A percentile compares a stretch with the other conserved stretches of the same genome.
Evolutionary conservation across 148 eudicot genomes (phyloP).

Genomic region (Polygonum maritimum): DNA sequence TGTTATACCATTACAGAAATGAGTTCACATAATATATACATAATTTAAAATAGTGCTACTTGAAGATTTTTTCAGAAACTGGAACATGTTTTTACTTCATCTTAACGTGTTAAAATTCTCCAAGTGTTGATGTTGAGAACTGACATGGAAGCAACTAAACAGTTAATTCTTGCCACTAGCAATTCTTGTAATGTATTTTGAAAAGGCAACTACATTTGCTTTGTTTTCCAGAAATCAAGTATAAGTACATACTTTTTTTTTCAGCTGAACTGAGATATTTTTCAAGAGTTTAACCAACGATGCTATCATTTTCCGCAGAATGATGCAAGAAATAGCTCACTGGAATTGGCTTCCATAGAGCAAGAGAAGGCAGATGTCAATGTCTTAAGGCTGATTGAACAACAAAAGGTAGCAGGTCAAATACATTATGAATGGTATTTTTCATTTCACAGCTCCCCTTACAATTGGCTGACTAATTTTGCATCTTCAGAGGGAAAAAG

Average conservation of each 20-base stretch:
- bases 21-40: neutral
- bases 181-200: neutral
- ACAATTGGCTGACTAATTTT: slow-evolving; percentile 11
- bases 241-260: neutral
- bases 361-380: slow-evolving; percentile 68
- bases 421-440: neutral
- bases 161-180: neutral
- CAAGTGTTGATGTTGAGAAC: neutral
- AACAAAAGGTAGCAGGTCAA: slow-evolving; percentile 55
- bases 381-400: slow-evolving; percentile 68
- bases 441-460: neutral
- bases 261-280: neutral
- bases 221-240: neutral
- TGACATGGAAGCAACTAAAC: neutral
- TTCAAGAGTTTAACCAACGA: neutral
- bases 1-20: neutral
- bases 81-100: neutral
- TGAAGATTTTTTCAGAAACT: neutral
- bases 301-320: slow-evolving; percentile 30
- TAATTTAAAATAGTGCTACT: neutral
- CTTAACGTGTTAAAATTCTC: neutral
- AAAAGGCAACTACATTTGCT: neutral
- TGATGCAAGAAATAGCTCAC: slow-evolving; percentile 47
- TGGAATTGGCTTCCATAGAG: slow-evolving; percentile 77
- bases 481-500: slow-evolving; percentile 73